phyloP scores from a whole-genome alignment of 345 rosid genomes.

The Citrus reticulata region DNA sequence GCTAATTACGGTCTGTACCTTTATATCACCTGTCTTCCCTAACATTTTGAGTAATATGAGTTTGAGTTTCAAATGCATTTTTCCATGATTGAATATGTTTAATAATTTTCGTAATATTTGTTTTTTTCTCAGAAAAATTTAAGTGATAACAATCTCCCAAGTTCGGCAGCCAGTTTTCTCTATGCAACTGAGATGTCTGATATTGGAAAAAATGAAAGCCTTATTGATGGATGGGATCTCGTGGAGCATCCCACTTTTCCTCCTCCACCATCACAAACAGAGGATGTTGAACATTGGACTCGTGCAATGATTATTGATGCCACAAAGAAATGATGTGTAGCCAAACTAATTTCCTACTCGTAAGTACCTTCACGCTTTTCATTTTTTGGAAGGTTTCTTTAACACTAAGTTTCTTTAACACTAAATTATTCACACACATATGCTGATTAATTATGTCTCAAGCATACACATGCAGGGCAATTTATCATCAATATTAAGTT shows the following conservation, averaged over 20 bases:
- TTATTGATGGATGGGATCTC: conserved; percentile 89
- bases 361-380: neutral
- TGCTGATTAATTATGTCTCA: neutral
- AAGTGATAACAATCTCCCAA: conserved; percentile 46
- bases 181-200: conserved; percentile 55
- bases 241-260: conserved; percentile 89
- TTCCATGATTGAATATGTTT: neutral
- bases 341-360: neutral
- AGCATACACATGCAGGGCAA: neutral
- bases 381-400: neutral
- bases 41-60: neutral
- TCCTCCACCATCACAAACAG: conserved; percentile 85
- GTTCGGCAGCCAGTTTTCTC: conserved; percentile 58
- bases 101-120: neutral
- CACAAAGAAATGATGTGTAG: conserved; percentile 47
- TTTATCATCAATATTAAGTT: neutral
- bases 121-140: conserved; percentile 48
- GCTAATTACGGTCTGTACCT: neutral
- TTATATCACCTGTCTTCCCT: neutral
- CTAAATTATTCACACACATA: neutral
- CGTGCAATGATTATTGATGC: conserved; percentile 96
- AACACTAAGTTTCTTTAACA: neutral
- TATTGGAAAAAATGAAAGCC: conserved; percentile 53
- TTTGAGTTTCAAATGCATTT: neutral
- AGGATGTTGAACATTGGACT: conserved; percentile 94